Evolutionary conservation across 305 asterid genomes (phyloP), one percentile per base, ranked within the genome.

Genomic region (Caryopteris hybrid): DNA sequence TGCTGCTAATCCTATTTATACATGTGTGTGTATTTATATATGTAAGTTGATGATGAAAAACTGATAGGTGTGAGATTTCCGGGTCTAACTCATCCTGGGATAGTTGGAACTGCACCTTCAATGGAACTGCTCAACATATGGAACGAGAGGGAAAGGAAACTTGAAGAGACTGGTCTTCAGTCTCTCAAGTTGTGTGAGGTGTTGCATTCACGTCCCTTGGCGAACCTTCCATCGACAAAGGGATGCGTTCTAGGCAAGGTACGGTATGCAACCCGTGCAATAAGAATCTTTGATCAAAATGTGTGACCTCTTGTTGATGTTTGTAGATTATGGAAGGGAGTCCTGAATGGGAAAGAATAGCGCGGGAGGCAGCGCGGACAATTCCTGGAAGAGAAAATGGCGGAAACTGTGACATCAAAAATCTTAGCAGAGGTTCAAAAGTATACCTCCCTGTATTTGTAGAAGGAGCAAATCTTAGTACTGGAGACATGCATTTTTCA

Each of bases 301-400:
- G n/a, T n/a, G n/a, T n/a, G n/a, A n/a, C 61, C 12, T 21, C 61
- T 21, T 2, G 31, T 4, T n/a, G n/a, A 10, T 74, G 63, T 52
- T 38, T 76, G 77, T 68, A 92, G 97, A 83, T 93, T 67, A 68
- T 80, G 75, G 89, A 82, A 73, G 96, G 86, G 27, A 84, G 80
- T 46, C 82, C 86, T 3, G 97, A 88, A 58, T 91, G 97, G 99
- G 92, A 87, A 61, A 86, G 81, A 73, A 83, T 91, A n/a, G 97
- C 92, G 11, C 53, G 13, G 14, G 97, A 91, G 80, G 96, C 99
- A 0, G 99, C 97, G 9, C 75, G 96, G 70, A 93, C 99, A 22
- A 83, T 91, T 9, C 99, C 99, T 1, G 99, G 99, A 18, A 82
- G 99, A 73, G 99, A 93, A 81, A 93, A 93, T 31, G 99, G 97